Conservation (phyloP, 1,284 basidiomycete genomes). For the Trametes hirsuta region DNA sequence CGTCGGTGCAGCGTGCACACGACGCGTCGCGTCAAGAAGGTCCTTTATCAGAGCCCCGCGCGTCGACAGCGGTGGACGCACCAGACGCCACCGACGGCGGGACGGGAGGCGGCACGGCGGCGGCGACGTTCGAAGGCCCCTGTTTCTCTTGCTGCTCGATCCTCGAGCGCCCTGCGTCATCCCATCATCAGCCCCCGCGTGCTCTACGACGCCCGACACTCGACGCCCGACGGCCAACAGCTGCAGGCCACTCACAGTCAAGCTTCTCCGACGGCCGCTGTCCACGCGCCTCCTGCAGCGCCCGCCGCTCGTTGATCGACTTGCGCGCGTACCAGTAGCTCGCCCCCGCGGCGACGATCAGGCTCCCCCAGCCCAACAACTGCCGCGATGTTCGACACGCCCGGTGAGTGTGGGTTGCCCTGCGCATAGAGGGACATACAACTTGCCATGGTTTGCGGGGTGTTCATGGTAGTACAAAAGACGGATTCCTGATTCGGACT, state of each 20-base stretch:
- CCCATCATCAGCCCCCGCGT: neutral
- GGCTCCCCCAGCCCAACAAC: conserved; percentile 42
- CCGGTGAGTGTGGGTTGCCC: neutral
- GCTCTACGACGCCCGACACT: neutral
- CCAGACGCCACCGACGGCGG: neutral
- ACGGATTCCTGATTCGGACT: neutral
- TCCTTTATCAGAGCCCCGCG: neutral
- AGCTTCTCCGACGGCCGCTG: conserved; percentile 41
- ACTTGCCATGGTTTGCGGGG: conserved; percentile 37
- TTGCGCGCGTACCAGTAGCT: conserved; percentile 51
- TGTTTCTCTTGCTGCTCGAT: conserved; percentile 24
- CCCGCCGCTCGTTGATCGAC: conserved; percentile 44
- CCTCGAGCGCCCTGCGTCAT: conserved; percentile 21
- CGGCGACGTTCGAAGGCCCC: neutral
- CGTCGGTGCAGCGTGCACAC: neutral
- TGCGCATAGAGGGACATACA: neutral
- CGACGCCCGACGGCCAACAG: neutral
- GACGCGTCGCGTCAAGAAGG: conserved; percentile 6
- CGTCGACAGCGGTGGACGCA: conserved; percentile 1
- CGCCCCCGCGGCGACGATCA: conserved; percentile 47
- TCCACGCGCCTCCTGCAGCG: conserved; percentile 36
- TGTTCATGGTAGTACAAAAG: conserved; percentile 29
- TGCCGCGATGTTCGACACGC: conserved; percentile 10
- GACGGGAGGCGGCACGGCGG: neutral
- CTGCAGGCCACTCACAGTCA: conserved; percentile 37